Base-by-base conservation (phyloP, 768 basidiomycete species). In the Termitomyces sp. region DNA sequence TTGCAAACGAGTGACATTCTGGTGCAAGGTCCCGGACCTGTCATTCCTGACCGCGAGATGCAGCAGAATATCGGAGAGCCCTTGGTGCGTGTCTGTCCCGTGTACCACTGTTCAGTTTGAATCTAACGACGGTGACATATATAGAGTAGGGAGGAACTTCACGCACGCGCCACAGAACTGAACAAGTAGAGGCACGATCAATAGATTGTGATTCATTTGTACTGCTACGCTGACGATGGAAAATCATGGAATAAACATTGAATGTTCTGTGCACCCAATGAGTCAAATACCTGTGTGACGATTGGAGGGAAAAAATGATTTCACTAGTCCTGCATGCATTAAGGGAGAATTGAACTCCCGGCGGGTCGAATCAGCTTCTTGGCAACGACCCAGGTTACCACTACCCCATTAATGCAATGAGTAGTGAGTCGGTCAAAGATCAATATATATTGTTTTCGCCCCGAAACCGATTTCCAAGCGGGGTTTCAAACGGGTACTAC, bases 71-170 rank as follows among this genome's bases (percentile, higher is more conserved):
- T 87, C 44, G 83, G 79, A 40, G 69, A 77, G 44, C 82, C 85
- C 36, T 54, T 76, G 74, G 86, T 85, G 59, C 52, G 81, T 70
- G 16, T 18, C 38, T 22, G 35, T n/a, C 15, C 18, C 24, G 20
- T 42, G 40, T 7, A 5, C 7, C 16, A 3, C 5, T 8, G 6
- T 18, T 28, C 0, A 3, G 6, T 49, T n/a, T 28, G 28, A 18
- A 22, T 44, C 44, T 65, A 36, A 12, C 7, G 15, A 2, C 24
- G 11, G 55, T 28, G 24, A 40, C 38, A 1, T 24, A 3, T 20
- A 1, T 59, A 86, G 85, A 81, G 77, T 59, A 78, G 75, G 24
- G 84, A 86, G 52, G 84, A 86, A 66, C 71, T 86, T 35, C 71
- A 69, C 57, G 79, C 74, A 48, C 73, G 76, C 51, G 69, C 76